phyloP scores from a whole-genome alignment of 2,329 filamentous ascomycete genomes.

The Hypoxylon sp. region DNA sequence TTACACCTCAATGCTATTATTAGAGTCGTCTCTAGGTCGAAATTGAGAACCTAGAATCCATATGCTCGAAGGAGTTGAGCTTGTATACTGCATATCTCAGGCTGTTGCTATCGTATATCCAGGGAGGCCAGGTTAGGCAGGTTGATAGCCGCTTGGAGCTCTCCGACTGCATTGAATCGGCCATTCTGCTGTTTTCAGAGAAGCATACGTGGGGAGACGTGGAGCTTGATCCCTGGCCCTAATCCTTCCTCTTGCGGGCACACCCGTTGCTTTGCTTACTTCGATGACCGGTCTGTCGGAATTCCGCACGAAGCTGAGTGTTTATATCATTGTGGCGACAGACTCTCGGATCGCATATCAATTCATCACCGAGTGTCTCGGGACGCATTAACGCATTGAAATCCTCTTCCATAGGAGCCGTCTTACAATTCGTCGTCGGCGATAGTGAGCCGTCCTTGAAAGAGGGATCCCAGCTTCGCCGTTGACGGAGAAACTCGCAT shows the following conservation, averaged over 20 bases:
- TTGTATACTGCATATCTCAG: background rate
- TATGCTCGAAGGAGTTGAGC: background rate
- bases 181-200: constrained; percentile 7
- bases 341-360: constrained; percentile 13
- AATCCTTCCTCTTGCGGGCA: background rate
- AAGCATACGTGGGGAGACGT: constrained; percentile 10
- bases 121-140: background rate
- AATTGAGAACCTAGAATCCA: background rate
- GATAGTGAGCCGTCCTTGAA: constrained; percentile 2
- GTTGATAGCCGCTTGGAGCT: constrained; percentile 2
- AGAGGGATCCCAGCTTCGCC: constrained; percentile 4
- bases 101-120: background rate
- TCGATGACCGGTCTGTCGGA: constrained; percentile 24
- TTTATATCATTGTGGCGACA: background rate
- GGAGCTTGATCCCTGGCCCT: constrained; percentile 28
- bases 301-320: constrained; percentile 19
- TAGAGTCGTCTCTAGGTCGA: background rate
- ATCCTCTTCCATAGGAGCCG: constrained; percentile 2
- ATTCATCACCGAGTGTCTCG: constrained; percentile 16
- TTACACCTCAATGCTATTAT: constrained; percentile 6
- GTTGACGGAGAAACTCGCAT: constrained; percentile 27
- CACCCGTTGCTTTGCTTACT: constrained; percentile 3
- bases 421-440: constrained; percentile 4
- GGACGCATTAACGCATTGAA: constrained; percentile 26
- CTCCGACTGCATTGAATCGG: constrained; percentile 18